Percentiles rank a stretch among this genome's conserved stretches.
Evolutionary conservation across 768 basidiomycete genomes (phyloP).

Genomic region (Lactarius deliciosus): DNA sequence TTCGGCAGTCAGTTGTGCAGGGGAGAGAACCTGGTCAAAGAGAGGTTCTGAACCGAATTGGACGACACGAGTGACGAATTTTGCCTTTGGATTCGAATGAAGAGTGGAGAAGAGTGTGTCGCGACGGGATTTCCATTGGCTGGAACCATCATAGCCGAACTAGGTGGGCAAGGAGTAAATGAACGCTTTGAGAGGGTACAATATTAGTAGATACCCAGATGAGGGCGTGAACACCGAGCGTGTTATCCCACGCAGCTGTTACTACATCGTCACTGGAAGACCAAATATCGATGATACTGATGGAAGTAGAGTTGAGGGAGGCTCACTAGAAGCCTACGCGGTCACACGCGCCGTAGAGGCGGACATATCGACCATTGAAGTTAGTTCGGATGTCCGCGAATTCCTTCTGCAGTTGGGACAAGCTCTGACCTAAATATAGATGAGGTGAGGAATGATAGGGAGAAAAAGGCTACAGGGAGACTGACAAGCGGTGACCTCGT

Average conservation of each 20-base stretch:
- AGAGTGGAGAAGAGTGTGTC: slow-evolving; percentile 33
- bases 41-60: slow-evolving; percentile 75
- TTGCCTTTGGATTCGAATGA: slow-evolving; percentile 41
- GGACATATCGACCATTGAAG: slow-evolving; percentile 68
- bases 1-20: slow-evolving; percentile 48
- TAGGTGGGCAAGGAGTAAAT: slow-evolving; percentile 8
- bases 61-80: slow-evolving; percentile 61
- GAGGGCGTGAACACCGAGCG: slow-evolving; percentile 66
- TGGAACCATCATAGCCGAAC: slow-evolving; percentile 34
- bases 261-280: slow-evolving; percentile 53
- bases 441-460: neutral
- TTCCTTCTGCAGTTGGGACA: slow-evolving; percentile 48
- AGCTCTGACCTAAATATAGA: slow-evolving; percentile 53
- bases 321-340: slow-evolving; percentile 41
- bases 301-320: neutral
- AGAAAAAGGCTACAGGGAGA: neutral
- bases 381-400: slow-evolving; percentile 57
- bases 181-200: neutral
- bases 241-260: slow-evolving; percentile 64
- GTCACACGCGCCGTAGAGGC: slow-evolving; percentile 45
- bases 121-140: slow-evolving; percentile 32
- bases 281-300: neutral
- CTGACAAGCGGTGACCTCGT: slow-evolving; percentile 65
- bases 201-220: slow-evolving; percentile 55
- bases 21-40: slow-evolving; percentile 53